These are phyloP conservation scores for Paracoccidioides lutzii DNA, from an alignment of 2,329 filamentous ascomycete species.

Conservation along the genomic window DNA sequence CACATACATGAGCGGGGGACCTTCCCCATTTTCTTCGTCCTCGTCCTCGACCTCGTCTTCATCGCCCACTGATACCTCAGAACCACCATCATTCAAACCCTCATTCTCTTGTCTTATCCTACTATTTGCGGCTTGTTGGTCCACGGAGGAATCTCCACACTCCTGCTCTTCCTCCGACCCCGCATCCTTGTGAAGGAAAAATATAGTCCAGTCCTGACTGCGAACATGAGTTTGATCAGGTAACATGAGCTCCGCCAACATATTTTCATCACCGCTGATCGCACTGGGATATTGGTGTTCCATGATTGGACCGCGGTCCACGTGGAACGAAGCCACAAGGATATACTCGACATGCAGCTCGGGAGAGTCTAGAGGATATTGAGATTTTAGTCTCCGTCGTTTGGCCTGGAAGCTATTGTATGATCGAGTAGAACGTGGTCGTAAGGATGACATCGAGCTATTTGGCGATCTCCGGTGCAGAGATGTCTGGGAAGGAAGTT, in stretches of 20 bases:
- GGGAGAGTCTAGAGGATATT: slow-evolving; percentile 58
- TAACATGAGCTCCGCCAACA: slow-evolving; percentile 96
- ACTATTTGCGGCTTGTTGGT: slow-evolving; percentile 27
- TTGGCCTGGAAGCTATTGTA: slow-evolving; percentile 12
- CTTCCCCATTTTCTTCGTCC: slow-evolving; percentile 61
- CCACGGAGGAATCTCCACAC: slow-evolving; percentile 34
- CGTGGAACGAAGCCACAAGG: slow-evolving; percentile 91
- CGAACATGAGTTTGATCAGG: slow-evolving; percentile 91
- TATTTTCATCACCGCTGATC: slow-evolving; percentile 93
- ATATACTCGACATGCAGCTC: slow-evolving; percentile 99
- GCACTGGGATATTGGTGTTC: slow-evolving; percentile 93
- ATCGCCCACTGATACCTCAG: slow-evolving; percentile 28
- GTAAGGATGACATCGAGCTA: slow-evolving; percentile 29
- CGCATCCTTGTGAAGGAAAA: slow-evolving; percentile 93
- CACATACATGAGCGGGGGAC: slow-evolving; percentile 89
- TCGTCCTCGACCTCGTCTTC: slow-evolving; percentile 42
- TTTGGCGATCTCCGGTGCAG: slow-evolving; percentile 39
- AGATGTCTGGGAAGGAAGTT: slow-evolving; percentile 49
- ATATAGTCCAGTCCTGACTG: slow-evolving; percentile 97
- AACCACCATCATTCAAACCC: slow-evolving; percentile 35
- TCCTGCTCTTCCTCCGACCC: slow-evolving; percentile 69
- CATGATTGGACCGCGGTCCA: slow-evolving; percentile 92
- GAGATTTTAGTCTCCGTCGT: slow-evolving; percentile 45
- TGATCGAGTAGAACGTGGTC: slow-evolving; percentile 23
- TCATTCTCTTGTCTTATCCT: slow-evolving; percentile 30